These are phyloP conservation scores for Echinosophora koreensis DNA, from an alignment of 306 rosid species.

Conservation along the genomic window DNA sequence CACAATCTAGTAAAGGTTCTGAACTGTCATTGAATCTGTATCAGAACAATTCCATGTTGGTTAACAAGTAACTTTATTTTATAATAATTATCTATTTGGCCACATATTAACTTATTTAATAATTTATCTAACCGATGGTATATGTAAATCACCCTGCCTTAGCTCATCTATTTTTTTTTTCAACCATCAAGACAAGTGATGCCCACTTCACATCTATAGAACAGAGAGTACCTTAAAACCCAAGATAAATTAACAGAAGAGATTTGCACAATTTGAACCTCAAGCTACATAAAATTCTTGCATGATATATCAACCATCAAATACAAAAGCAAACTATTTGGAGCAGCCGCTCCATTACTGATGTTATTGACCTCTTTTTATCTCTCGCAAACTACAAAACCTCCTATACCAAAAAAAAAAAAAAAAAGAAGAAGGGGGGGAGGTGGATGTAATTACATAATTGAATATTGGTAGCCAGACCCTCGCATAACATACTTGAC, in stretches of 20 bases:
- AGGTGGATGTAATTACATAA: constrained; percentile 30
- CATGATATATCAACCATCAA: constrained; percentile 27
- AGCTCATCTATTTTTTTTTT: no score
- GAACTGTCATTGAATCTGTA: no score
- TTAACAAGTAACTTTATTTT: no score
- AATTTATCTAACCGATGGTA: no score
- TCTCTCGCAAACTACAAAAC: constrained; percentile 27
- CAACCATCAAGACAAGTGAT: no score
- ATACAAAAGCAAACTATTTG: constrained; percentile 23
- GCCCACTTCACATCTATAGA: no score
- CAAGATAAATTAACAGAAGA: neutral
- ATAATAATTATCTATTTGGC: no score
- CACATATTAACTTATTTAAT: no score
- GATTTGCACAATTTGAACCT: neutral
- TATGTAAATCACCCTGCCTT: no score
- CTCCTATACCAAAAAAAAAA: neutral
- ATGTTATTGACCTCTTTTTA: constrained; percentile 15
- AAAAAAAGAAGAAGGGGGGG: constrained; percentile 1
- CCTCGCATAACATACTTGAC: constrained; percentile 31
- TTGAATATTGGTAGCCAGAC: constrained; percentile 30
- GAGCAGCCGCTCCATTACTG: constrained; percentile 10
- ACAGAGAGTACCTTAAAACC: neutral
- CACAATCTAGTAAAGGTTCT: no score
- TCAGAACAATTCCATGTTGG: no score
- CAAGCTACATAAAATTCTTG: constrained; percentile 12